A percentile compares a stretch with the other conserved stretches of the same genome.
Conservation (phyloP, 78 protist species). For the Dictyostelium brefeldianum region DNA sequence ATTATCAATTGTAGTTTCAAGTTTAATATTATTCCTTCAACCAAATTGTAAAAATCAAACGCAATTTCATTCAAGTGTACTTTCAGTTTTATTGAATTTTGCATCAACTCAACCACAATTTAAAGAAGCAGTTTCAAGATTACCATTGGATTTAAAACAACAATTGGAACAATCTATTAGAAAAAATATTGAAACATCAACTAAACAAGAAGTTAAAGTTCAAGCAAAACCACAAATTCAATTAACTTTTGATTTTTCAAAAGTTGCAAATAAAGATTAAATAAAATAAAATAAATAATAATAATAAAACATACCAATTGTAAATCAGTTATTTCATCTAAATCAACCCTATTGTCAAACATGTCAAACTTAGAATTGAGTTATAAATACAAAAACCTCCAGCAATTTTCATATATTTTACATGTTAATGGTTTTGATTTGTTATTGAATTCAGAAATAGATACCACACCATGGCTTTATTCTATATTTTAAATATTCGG, state of each 20-base stretch:
- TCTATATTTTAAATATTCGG: no score
- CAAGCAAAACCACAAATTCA: conserved; percentile 49
- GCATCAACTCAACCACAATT: conserved; percentile 47
- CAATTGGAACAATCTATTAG: conserved; percentile 64
- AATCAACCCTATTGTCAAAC: no score
- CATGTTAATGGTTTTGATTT: no score
- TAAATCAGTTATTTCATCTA: no score
- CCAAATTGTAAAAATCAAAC: conserved; percentile 4
- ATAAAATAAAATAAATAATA: not conserved
- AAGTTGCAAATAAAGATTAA: conserved; percentile 16
- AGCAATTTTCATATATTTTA: no score
- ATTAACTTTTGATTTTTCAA: conserved; percentile 63
- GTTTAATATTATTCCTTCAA: conserved; percentile 38
- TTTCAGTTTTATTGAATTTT: conserved; percentile 47
- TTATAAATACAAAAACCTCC: no score
- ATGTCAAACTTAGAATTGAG: no score
- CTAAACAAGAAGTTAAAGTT: conserved; percentile 23
- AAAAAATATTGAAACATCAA: conserved; percentile 25
- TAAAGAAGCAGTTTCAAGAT: conserved; percentile 49
- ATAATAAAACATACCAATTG: no score
- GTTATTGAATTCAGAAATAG: no score
- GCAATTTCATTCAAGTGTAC: not conserved
- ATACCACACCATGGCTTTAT: no score
- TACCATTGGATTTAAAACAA: conserved; percentile 56
- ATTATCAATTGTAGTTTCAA: conserved; percentile 27